Conservation (phyloP, 768 basidiomycete genomes). For the Paxillus ammoniavirescens region DNA sequence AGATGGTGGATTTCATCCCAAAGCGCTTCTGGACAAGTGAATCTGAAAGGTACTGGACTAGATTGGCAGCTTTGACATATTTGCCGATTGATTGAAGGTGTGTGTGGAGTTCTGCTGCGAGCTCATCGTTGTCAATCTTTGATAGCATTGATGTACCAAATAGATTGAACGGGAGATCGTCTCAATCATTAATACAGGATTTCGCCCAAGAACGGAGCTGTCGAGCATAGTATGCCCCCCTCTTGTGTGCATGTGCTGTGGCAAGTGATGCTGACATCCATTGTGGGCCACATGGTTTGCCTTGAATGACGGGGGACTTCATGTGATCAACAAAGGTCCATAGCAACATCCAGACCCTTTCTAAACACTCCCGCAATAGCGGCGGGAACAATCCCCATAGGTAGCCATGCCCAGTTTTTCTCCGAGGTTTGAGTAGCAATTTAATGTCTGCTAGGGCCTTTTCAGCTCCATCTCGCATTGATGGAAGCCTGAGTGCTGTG, state of each 20-base stretch:
- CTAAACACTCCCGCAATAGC: background rate
- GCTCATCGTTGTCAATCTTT: conserved; percentile 12
- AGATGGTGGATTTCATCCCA: conserved; percentile 17
- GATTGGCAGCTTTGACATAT: conserved; percentile 5
- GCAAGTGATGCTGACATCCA: too few relatives aligned
- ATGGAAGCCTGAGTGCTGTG: background rate
- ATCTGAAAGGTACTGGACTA: conserved; percentile 8
- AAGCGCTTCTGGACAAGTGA: conserved; percentile 5
- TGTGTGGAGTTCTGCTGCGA: conserved; percentile 8
- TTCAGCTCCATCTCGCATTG: background rate
- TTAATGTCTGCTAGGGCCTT: too few relatives aligned
- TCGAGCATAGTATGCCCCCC: too few relatives aligned
- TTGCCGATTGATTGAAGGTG: conserved; percentile 9
- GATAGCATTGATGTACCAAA: conserved; percentile 18
- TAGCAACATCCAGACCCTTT: background rate
- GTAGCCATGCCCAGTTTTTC: background rate
- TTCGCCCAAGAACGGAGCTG: too few relatives aligned
- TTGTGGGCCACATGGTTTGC: too few relatives aligned
- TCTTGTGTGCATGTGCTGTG: too few relatives aligned
- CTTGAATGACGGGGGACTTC: too few relatives aligned
- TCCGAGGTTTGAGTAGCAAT: background rate
- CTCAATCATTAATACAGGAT: conserved; percentile 1
- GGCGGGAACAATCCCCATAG: background rate
- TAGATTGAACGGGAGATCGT: conserved; percentile 16
- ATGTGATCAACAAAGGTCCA: too few relatives aligned